Conservation (phyloP, 441 rosid genomes). For the Eugenia klotzschiana region DNA sequence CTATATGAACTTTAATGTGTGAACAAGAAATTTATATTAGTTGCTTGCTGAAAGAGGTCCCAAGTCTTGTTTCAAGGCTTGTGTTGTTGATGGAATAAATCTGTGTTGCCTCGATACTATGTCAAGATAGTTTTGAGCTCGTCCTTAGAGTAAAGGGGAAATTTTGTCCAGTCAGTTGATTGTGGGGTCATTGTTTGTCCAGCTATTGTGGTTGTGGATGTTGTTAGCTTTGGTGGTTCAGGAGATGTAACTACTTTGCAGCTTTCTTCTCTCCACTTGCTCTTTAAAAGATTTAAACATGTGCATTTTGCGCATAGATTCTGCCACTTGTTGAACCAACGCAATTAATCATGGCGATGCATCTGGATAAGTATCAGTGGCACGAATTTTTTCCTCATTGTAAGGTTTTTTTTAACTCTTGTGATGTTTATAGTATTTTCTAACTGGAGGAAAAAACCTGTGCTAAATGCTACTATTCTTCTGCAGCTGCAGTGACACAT, state of each 20-base stretch:
- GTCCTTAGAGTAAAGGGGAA: not conserved
- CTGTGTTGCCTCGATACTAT: not conserved
- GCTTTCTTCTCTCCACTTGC: not conserved
- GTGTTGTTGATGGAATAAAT: not conserved
- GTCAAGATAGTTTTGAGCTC: not conserved
- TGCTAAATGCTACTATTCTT: slow-evolving; percentile 8
- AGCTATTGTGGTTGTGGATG: not conserved
- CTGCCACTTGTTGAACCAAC: slow-evolving; percentile 73
- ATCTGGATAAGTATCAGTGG: slow-evolving; percentile 54
- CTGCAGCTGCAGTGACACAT: slow-evolving; percentile 39
- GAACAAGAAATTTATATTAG: not conserved
- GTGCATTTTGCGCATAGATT: slow-evolving; percentile 34
- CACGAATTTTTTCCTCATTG: slow-evolving; percentile 82
- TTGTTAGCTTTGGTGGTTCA: not conserved
- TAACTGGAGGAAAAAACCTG: not conserved
- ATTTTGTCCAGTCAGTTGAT: not conserved
- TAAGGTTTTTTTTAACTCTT: slow-evolving; percentile 8
- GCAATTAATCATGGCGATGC: slow-evolving; percentile 56
- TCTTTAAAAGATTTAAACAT: not conserved
- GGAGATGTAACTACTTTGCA: not conserved
- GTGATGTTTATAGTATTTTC: not conserved
- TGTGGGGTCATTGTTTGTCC: not conserved
- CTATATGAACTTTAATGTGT: not conserved
- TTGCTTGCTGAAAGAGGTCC: not conserved
- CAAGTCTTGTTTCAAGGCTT: not conserved